These are phyloP conservation scores for Mortierella antarctica DNA, from an alignment of 192 early-diverging fungal species.

Conservation along the genomic window DNA sequence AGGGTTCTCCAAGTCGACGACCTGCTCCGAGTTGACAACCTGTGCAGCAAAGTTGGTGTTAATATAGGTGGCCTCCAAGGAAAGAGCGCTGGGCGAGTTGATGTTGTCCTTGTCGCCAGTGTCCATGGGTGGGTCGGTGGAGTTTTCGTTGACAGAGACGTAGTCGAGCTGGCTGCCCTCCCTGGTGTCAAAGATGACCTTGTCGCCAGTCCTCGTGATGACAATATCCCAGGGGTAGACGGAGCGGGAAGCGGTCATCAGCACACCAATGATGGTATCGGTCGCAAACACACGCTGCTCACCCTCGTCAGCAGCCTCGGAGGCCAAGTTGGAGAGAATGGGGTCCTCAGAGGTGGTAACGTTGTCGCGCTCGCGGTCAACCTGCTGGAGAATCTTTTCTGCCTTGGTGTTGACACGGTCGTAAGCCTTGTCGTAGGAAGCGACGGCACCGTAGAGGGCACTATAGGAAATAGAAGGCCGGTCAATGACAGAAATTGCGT, in stretches of 20 bases:
- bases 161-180: constrained; percentile 86
- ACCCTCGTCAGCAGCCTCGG: constrained; percentile 27
- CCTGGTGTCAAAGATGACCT: constrained; percentile 94
- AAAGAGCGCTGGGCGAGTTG: constrained; percentile 88
- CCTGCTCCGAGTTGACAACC: constrained; percentile 65
- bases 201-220: constrained; percentile 82
- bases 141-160: constrained; percentile 96
- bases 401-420: constrained; percentile 88
- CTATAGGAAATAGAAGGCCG: constrained; percentile 50
- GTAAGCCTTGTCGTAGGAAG: constrained; percentile 82
- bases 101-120: constrained; percentile 86
- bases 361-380: constrained; percentile 77
- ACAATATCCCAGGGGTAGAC: constrained; percentile 98
- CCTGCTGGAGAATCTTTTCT: constrained; percentile 76
- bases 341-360: constrained; percentile 90
- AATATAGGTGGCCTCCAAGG: constrained; percentile 88
- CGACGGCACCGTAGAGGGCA: constrained; percentile 77
- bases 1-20: constrained; percentile 67
- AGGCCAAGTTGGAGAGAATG: constrained; percentile 66
- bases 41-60: constrained; percentile 88
- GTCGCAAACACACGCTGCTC: constrained; percentile 85
- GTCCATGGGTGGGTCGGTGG: constrained; percentile 90
- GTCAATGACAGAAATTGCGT: neutral
- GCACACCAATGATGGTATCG: constrained; percentile 86
- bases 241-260: constrained; percentile 93